Percentiles rank a stretch among this genome's conserved stretches.
These are phyloP conservation scores for Urtica urens DNA, from an alignment of 306 rosid genomes.

Conservation along the genomic window DNA sequence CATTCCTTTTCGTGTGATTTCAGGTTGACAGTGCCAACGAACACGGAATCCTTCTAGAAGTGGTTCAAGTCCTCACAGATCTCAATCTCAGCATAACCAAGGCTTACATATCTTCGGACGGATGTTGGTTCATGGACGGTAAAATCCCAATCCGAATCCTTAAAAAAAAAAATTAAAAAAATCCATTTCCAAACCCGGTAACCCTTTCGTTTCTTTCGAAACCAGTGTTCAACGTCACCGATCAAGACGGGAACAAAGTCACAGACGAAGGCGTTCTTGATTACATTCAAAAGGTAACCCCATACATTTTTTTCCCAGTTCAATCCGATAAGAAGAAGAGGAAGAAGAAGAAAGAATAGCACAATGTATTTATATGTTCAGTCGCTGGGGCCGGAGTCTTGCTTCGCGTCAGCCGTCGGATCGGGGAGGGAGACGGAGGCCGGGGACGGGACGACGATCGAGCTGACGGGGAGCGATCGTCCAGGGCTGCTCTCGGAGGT, in stretches of 20 bases:
- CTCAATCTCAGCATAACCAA: slow-evolving; percentile 63
- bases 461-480: slow-evolving; percentile 77
- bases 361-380: slow-evolving; percentile 22
- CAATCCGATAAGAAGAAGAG: too few relatives aligned
- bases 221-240: slow-evolving; percentile 88
- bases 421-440: slow-evolving; percentile 70
- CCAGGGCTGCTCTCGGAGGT: slow-evolving; percentile 89
- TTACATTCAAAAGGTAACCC: slow-evolving; percentile 66
- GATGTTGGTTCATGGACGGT: slow-evolving; percentile 99
- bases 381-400: slow-evolving; percentile 86
- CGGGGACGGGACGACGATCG: slow-evolving; percentile 57
- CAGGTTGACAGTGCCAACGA: slow-evolving; percentile 87
- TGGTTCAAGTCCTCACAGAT: slow-evolving; percentile 84
- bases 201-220: slow-evolving; percentile 5
- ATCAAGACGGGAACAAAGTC: slow-evolving; percentile 82
- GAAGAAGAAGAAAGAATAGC: too few relatives aligned
- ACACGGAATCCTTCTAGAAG: slow-evolving; percentile 85
- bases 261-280: slow-evolving; percentile 69
- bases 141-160: slow-evolving; percentile 9
- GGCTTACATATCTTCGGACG: slow-evolving; percentile 93
- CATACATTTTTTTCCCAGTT: too few relatives aligned
- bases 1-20: slow-evolving; percentile 10
- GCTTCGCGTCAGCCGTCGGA: slow-evolving; percentile 53
- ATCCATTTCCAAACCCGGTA: too few relatives aligned
- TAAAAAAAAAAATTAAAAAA: too few relatives aligned